Conservation (phyloP, 768 basidiomycete genomes). For the Dendrothele bispora region DNA sequence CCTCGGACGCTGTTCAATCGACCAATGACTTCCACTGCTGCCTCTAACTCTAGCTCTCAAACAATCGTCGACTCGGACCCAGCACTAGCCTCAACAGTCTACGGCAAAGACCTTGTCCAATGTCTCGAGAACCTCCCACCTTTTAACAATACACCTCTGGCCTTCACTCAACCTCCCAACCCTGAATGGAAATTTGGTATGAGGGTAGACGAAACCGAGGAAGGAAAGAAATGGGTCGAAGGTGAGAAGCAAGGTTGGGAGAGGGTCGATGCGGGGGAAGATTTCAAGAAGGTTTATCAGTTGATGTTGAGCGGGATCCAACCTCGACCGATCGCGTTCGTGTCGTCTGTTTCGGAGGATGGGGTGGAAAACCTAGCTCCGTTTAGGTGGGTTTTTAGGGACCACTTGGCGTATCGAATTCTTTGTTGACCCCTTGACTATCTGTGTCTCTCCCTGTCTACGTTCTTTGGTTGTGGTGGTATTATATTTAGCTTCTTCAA, state of each 20-base stretch:
- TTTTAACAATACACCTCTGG: slow-evolving; percentile 24
- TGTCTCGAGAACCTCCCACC: slow-evolving; percentile 11
- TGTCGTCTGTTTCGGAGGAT: slow-evolving; percentile 55
- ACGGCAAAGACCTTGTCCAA: no score
- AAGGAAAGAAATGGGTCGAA: slow-evolving; percentile 43
- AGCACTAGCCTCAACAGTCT: no score
- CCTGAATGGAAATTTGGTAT: slow-evolving; percentile 39
- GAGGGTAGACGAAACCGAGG: slow-evolving; percentile 30
- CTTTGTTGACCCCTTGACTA: neutral
- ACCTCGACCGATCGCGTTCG: slow-evolving; percentile 71
- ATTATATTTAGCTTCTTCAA: slow-evolving; percentile 40
- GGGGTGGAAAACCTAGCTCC: slow-evolving; percentile 63
- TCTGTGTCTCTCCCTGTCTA: neutral
- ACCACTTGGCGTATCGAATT: no score
- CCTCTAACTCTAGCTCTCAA: no score
- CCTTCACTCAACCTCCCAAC: slow-evolving; percentile 33
- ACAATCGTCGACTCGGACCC: no score
- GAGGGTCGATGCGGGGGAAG: slow-evolving; percentile 33
- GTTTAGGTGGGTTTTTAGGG: slow-evolving; percentile 47
- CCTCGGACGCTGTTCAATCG: no score
- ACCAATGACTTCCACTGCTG: no score
- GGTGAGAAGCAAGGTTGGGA: slow-evolving; percentile 39
- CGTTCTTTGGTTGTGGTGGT: neutral
- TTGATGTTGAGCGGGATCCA: slow-evolving; percentile 54
- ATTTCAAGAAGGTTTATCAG: slow-evolving; percentile 40